Evolutionary conservation across 192 early-diverging fungal genomes (phyloP), one percentile per base, ranked within the genome.

Genomic region (Backusella tarrabulga): DNA sequence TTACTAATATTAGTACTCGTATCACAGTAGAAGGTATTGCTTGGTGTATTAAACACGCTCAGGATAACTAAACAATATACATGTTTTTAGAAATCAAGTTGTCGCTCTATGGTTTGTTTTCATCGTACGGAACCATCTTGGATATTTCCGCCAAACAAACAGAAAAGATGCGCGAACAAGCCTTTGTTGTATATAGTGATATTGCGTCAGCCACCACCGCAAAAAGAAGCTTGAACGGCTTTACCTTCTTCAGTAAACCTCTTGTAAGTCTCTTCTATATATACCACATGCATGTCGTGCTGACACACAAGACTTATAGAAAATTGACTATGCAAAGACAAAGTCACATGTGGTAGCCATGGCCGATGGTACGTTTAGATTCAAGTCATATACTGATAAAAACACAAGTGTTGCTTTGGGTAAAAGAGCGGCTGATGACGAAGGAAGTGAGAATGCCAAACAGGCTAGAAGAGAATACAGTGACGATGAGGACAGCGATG

Each of bases 91-190:
- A 95, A 73, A 78, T 95, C 60, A 87, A 89, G 70, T 77, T 81
- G 40, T 88, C 88, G 19, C 83, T 96, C n/a, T 96, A 96, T 85
- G 83, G 88, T 60, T 84, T 97, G 34, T 99, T 98, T 80, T 89
- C 94, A 17, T 85, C 93, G 4, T 96, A 95, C 79, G 98, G 97
- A 14, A 85, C 88, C 67, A 87, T 99, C 34, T 77, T 97, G 23
- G 96, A 96, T 80, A 91, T 99, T 23, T 95, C 96, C 11, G 94
- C 95, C 15, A 80, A 89, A 66, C 93, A 94, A 77, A 97, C 93
- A 8, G 76, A 81, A 34, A 92, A 91, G 63, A 92, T 95, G 89
- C 93, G 97, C 35, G 97, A 96, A 19, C 98, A 99, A 84, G 98
- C 98, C 0, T 97, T 96, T 81, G 82, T 99, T 26, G 97, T 92